Conservation (phyloP, 2,329 filamentous ascomycete genomes). For the Colletotrichum caudatum region DNA sequence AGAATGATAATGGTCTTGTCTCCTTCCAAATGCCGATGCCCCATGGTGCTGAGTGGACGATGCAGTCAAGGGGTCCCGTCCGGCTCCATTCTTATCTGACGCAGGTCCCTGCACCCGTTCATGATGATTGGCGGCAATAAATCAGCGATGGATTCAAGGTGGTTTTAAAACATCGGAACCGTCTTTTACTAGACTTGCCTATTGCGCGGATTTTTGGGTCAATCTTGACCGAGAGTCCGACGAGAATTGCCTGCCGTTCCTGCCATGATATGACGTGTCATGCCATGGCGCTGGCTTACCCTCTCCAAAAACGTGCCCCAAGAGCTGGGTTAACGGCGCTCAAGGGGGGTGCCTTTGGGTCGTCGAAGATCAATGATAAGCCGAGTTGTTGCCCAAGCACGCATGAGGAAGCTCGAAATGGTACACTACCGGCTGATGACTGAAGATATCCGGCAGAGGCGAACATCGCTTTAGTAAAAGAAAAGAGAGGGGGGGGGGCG, state of each 20-base stretch:
- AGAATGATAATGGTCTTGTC: conserved; percentile 26
- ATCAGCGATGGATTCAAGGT: conserved; percentile 10
- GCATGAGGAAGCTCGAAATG: not conserved
- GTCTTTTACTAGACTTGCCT: conserved; percentile 9
- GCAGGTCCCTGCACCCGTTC: conserved; percentile 13
- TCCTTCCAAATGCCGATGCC: not conserved
- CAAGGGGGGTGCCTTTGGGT: not conserved
- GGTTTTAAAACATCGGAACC: conserved; percentile 17
- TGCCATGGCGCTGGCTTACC: not conserved
- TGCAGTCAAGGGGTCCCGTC: conserved; percentile 17
- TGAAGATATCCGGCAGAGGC: too few relatives aligned
- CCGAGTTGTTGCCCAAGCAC: not conserved
- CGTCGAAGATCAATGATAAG: not conserved
- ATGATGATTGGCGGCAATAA: conserved; percentile 22
- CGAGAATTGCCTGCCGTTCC: not conserved
- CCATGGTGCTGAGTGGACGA: conserved; percentile 10
- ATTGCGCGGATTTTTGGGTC: not conserved
- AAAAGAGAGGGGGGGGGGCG: too few relatives aligned
- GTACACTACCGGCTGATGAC: not conserved
- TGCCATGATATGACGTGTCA: not conserved
- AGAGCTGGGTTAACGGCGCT: not conserved
- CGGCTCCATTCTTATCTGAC: conserved; percentile 22
- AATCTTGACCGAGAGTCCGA: not conserved
- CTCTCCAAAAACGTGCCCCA: not conserved
- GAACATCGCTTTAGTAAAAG: too few relatives aligned